Base-by-base conservation (phyloP, 441 rosid species). In the Populus tomentosa region DNA sequence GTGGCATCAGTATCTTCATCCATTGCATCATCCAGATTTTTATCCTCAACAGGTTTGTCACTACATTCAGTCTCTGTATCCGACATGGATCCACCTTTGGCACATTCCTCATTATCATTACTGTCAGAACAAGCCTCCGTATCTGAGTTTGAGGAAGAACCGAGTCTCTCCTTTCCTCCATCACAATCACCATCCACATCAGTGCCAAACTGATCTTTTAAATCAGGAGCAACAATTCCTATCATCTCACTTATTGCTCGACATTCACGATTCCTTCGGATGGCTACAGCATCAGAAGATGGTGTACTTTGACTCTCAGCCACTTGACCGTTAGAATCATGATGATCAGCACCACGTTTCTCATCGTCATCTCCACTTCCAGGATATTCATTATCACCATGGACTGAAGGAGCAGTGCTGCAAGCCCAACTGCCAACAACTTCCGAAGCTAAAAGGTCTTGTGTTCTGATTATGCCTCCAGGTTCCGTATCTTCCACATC, bases 361-460 rank as follows among this genome's bases (percentile, higher is more conserved):
- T 80, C 88, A 50, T 82, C 82, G 20, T 82, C 83, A 20, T 83
- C 87, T 78, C 88, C 80, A 78, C 74, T 81, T 80, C 80, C 78
- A 62, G 86, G 92, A 53, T 89, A 88, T 77, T 86, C 98, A 77
- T 92, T 88, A 71, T 92, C 94, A 72, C 91, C 97, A 23, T 87
- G 89, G 40, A 87, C 90, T 56, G 96, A 96, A 72, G 98, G 97
- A 82, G 89, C 93, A 38, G 97, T 90, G 84, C 98, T 87, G 82
- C 82, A 77, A 82, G 89, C 95, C 99, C 98, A 94, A 78, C 98
- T 94, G 75, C 98, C 98, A 64, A 82, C 89, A 84, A 85, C 94
- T 87, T 96, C 98, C 21, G 99, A 92, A 72, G 98, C 87, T 82
- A 92, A 74, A 77, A 96, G 98, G 76, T 96, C 99, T 0, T 89